A percentile compares a stretch with the other conserved stretches of the same genome.
Conservation (phyloP, 73 alveolate species). For the Stentor coeruleus region DNA sequence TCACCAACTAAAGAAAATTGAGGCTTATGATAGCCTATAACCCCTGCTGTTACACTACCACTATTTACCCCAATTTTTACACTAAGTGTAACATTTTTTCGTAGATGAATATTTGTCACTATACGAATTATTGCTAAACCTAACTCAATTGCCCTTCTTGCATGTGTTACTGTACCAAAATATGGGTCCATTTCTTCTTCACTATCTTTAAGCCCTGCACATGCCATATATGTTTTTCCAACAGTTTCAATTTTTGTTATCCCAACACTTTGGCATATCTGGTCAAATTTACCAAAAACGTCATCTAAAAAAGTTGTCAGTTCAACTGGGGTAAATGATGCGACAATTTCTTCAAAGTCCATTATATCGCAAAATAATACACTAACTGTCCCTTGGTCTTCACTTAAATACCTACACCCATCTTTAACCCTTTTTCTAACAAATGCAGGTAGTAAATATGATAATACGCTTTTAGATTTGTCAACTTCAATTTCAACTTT, state of each 20-base stretch:
- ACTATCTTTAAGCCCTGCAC: slow-evolving; percentile 58
- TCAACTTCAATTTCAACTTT: slow-evolving; percentile 19
- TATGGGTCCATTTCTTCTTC: slow-evolving; percentile 40
- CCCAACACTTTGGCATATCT: slow-evolving; percentile 36
- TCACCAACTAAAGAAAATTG: slow-evolving; percentile 98
- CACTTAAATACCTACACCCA: not conserved
- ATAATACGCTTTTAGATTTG: not conserved
- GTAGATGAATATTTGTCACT: not conserved
- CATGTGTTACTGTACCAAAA: not conserved
- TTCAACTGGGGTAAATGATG: slow-evolving; percentile 39
- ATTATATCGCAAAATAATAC: slow-evolving; percentile 50
- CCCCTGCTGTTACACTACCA: slow-evolving; percentile 96
- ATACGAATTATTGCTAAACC: slow-evolving; percentile 10
- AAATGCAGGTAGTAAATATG: not conserved
- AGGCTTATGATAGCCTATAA: slow-evolving; percentile 97
- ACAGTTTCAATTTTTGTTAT: slow-evolving; percentile 58
- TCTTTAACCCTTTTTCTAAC: slow-evolving; percentile 11
- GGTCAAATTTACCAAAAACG: slow-evolving; percentile 51
- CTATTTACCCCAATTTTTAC: slow-evolving; percentile 95
- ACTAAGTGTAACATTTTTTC: not conserved
- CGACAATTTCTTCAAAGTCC: slow-evolving; percentile 55
- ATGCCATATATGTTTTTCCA: slow-evolving; percentile 67
- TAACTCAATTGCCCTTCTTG: slow-evolving; percentile 13
- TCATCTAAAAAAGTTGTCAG: slow-evolving; percentile 50
- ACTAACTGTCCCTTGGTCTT: slow-evolving; percentile 37